Base-by-base conservation (phyloP, 2,329 filamentous ascomycete species). In the Fusarium sp. region DNA sequence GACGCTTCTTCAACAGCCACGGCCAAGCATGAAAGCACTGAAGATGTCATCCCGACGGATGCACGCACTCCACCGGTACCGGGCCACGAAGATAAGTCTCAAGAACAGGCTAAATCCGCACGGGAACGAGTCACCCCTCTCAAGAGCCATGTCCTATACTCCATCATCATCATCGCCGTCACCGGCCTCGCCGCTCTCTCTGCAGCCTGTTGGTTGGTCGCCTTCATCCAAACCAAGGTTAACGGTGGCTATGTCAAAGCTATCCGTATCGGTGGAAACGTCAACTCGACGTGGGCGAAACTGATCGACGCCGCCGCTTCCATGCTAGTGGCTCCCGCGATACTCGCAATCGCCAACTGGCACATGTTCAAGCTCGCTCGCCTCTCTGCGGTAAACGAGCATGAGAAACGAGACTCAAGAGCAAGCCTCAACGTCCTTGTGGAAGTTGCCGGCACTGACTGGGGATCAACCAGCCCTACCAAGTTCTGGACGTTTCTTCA, bases 281-380 rank as follows among this genome's bases (percentile, higher is more conserved):
- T 75, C 27, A 62, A 37, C 1, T 60, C 70, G 0, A 74, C 72
- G 2, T 18, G 18, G n/a, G 71, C 72, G n/a, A 74, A 74, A 7
- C 69, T 74, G 5, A 69, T 74, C 1, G 71, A 74, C 13, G 71
- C 65, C 1, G 58, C 69, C 10, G 74, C 68, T 22, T 74, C 72
- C 7, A 75, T 73, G 37, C 14, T 75, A 4, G 50, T 73, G 20
- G 66, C 66, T 1, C 72, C 66, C 7, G 45, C 72, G 0, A 50
- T 72, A 2, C 31, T 72, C 6, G 68, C 64, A 2, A 10, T 74
- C 3, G 37, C 62, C 24, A 74, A 74, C 13, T 66, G 64, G 68
- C 72, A 74, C 29, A 74, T 72, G 18, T 74, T 74, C 22, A 74
- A 72, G 24, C 69, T 74, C 20, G 69, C 65, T 11, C 71, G 72